Conservation (phyloP, 2,329 filamentous ascomycete species). For the Cadophora sp. region DNA sequence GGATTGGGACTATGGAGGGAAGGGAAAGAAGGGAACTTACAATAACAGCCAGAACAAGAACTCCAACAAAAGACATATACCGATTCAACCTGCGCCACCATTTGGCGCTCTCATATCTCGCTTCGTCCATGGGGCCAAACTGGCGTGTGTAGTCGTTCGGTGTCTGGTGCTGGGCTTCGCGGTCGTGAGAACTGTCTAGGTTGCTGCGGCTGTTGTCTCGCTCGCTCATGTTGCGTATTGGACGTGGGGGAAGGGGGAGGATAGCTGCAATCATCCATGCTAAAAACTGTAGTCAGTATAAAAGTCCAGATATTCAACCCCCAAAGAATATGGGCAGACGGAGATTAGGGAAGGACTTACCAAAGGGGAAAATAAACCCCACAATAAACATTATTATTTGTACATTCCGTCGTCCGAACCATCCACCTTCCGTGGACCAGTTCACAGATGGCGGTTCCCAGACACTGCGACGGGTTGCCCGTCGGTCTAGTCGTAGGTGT, state of each 20-base stretch:
- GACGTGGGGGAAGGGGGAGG: constrained; percentile 70
- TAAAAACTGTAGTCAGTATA: constrained; percentile 43
- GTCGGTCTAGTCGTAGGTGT: constrained; percentile 70
- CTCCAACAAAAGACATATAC: constrained; percentile 63
- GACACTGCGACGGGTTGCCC: constrained; percentile 62
- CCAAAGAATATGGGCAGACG: neutral
- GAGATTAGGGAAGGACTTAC: constrained; percentile 52
- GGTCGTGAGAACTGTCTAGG: constrained; percentile 36
- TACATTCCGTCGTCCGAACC: constrained; percentile 71
- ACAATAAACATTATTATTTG: constrained; percentile 78
- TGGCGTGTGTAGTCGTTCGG: constrained; percentile 39
- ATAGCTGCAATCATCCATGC: constrained; percentile 84
- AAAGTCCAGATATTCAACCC: neutral
- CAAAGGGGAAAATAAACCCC: constrained; percentile 79
- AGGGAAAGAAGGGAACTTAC: constrained; percentile 49
- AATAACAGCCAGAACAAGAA: constrained; percentile 60
- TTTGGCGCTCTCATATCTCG: constrained; percentile 59
- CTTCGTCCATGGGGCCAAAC: constrained; percentile 44
- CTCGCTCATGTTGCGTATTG: constrained; percentile 60
- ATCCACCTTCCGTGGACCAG: constrained; percentile 65
- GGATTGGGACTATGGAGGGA: neutral
- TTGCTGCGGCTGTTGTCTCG: constrained; percentile 45
- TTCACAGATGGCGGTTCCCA: constrained; percentile 79
- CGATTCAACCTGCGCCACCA: constrained; percentile 71
- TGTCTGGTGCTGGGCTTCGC: neutral